phyloP scores from a whole-genome alignment of 2,329 filamentous ascomycete species.

The Curvularia verruculosa region DNA sequence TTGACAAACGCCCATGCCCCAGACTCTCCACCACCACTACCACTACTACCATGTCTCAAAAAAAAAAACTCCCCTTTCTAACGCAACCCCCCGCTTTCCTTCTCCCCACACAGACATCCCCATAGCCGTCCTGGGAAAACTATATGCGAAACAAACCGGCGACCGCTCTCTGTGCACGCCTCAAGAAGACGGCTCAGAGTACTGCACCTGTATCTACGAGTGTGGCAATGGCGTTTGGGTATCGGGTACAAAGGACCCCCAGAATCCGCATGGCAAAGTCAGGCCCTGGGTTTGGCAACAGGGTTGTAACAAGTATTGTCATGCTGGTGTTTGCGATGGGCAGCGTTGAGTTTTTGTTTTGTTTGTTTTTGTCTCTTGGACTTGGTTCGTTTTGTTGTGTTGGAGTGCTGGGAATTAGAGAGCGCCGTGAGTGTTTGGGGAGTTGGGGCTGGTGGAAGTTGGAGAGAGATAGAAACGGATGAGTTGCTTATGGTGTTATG shows the following conservation, averaged over 20 bases:
- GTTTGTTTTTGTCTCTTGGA: no score
- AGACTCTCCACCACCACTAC: no score
- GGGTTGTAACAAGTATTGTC: slow-evolving; percentile 26
- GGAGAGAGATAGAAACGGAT: no score
- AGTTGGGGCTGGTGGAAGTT: no score
- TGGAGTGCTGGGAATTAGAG: no score
- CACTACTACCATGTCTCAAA: no score
- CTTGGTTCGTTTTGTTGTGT: no score
- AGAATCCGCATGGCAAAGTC: background rate
- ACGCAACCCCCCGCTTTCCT: background rate
- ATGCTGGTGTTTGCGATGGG: slow-evolving; percentile 23
- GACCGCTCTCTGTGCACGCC: slow-evolving; percentile 19
- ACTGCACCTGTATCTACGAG: slow-evolving; percentile 27
- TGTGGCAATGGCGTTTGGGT: slow-evolving; percentile 27
- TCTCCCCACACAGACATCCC: slow-evolving; percentile 17
- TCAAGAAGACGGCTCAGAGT: slow-evolving; percentile 9
- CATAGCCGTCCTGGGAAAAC: slow-evolving; percentile 16
- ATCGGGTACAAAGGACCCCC: background rate
- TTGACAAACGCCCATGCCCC: no score
- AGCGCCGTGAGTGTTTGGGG: no score
- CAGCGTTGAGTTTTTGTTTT: no score
- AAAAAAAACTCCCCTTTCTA: background rate
- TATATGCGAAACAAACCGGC: slow-evolving; percentile 20
- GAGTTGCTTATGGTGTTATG: background rate
- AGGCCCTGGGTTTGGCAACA: slow-evolving; percentile 1